Evolutionary conservation across 2,329 filamentous ascomycete species (phyloP).

Genomic region (Curvularia lunata): DNA sequence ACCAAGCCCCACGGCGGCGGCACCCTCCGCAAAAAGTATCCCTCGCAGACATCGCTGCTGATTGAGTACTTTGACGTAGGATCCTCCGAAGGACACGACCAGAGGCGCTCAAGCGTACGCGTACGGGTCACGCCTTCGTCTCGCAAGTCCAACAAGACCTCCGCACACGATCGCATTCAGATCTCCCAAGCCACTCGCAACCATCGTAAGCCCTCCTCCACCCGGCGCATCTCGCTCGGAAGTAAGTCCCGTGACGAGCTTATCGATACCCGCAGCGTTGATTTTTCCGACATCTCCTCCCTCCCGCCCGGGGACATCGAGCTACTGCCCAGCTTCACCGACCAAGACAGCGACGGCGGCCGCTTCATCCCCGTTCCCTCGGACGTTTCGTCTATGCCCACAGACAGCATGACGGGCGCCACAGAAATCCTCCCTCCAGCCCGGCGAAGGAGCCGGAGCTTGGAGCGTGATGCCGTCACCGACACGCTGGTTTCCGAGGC

Average conservation of each 20-base stretch:
- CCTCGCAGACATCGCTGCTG: conserved; percentile 85
- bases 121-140: conserved; percentile 76
- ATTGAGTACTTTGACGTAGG: conserved; percentile 95
- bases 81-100: conserved; percentile 65
- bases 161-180: conserved; percentile 77
- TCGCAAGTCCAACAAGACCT: conserved; percentile 56
- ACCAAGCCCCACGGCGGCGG: conserved; percentile 65
- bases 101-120: conserved; percentile 80
- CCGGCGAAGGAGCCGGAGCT: conserved; percentile 59
- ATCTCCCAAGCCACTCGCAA: conserved; percentile 81
- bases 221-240: conserved; percentile 69
- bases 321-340: conserved; percentile 73
- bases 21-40: conserved; percentile 57
- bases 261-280: conserved; percentile 40
- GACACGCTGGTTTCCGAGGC: conserved; percentile 26
- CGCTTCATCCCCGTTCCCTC: conserved; percentile 73
- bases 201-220: conserved; percentile 71
- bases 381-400: conserved; percentile 83
- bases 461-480: conserved; percentile 50
- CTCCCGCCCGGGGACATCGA: conserved; percentile 84
- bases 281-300: conserved; percentile 74
- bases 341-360: conserved; percentile 67
- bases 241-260: conserved; percentile 52
- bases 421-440: conserved; percentile 54
- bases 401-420: conserved; percentile 72